Conservation (phyloP, 805 yeast genomes). For the Yarrowia bubula region DNA sequence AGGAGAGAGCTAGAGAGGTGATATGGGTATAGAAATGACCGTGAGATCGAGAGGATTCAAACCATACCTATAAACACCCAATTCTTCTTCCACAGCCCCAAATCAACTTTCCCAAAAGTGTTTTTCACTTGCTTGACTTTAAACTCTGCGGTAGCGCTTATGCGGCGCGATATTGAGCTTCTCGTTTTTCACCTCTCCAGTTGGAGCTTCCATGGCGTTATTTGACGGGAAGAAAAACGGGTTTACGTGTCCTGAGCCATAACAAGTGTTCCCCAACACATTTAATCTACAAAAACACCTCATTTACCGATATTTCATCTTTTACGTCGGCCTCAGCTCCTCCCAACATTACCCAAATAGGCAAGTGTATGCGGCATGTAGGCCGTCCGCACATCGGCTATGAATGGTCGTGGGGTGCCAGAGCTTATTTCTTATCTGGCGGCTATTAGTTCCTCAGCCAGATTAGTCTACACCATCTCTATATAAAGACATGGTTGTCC, state of each 20-base stretch:
- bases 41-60: background rate
- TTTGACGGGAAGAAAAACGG: background rate
- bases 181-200: background rate
- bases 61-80: background rate
- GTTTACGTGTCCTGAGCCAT: background rate
- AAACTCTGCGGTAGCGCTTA: slow-evolving; percentile 1
- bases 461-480: background rate
- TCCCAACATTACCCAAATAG: background rate
- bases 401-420: slow-evolving; percentile 14
- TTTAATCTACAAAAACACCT: background rate
- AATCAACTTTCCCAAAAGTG: background rate
- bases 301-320: background rate
- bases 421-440: slow-evolving; percentile 27
- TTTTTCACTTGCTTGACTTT: background rate
- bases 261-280: background rate
- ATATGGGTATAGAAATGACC: background rate
- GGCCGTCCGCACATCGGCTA: background rate
- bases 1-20: background rate
- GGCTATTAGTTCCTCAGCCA: slow-evolving; percentile 10
- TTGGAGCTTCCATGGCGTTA: background rate
- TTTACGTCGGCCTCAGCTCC: no score
- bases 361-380: slow-evolving; percentile 11
- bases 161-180: slow-evolving; percentile 14
- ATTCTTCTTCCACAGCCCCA: background rate
- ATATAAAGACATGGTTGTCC: background rate